Percentiles rank a stretch among this genome's conserved stretches.
phyloP scores from a whole-genome alignment of 2,329 filamentous ascomycete species.

The Pseudogymnoascus sp. region DNA sequence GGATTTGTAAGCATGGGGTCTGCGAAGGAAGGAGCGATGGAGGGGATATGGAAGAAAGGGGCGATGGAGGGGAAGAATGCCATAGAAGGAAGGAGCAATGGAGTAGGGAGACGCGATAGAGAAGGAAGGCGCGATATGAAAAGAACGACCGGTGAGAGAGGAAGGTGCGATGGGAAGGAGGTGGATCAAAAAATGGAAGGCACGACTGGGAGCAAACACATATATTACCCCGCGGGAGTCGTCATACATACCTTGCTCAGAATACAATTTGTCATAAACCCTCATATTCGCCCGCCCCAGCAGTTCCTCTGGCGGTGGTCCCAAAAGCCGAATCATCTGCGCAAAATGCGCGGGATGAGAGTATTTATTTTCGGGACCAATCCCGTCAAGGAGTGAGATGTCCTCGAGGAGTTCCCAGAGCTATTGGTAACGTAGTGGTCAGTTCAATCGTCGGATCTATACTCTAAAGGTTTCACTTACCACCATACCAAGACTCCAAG shows the following conservation, averaged over 20 bases:
- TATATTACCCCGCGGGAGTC: not conserved
- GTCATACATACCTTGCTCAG: not conserved
- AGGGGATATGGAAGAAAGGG: not conserved
- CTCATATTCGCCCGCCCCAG: conserved; percentile 23
- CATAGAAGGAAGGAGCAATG: too few species aligned
- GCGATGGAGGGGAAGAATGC: not conserved
- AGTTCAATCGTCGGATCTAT: not conserved
- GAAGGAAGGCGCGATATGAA: not conserved
- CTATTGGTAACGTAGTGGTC: conserved; percentile 8
- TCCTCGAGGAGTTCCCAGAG: conserved; percentile 15
- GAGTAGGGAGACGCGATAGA: too few species aligned
- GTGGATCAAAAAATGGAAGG: not conserved
- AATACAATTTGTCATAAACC: not conserved
- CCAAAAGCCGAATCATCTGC: conserved; percentile 36
- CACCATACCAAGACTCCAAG: not conserved
- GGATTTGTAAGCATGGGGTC: too few species aligned
- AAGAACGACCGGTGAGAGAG: not conserved
- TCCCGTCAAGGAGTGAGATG: conserved; percentile 11
- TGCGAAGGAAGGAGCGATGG: not conserved
- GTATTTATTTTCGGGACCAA: conserved; percentile 21
- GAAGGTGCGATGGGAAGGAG: not conserved
- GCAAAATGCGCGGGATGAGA: conserved; percentile 32
- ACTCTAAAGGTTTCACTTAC: not conserved
- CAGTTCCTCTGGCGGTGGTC: conserved; percentile 31
- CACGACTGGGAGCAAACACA: not conserved